Conservation (phyloP, 2,329 filamentous ascomycete species). For the Monosporascus sp. region DNA sequence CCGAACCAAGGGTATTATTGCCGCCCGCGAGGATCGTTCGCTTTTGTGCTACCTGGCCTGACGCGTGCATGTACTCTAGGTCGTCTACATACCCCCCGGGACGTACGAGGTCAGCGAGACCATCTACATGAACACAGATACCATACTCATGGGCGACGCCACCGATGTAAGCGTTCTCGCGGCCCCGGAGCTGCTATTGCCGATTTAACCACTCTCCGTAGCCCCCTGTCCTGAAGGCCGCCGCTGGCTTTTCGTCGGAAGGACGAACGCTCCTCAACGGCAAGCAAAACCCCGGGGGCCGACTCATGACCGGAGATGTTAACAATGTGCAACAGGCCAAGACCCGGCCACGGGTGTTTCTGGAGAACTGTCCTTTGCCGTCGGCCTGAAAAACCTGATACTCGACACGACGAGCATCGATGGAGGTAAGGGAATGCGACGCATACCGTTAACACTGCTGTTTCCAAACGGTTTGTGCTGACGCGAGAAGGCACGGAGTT, state of each 20-base stretch:
- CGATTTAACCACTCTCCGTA: slow-evolving; percentile 6
- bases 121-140: slow-evolving; percentile 38
- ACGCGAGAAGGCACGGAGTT: slow-evolving; percentile 26
- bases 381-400: slow-evolving; percentile 38
- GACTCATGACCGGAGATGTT: background rate
- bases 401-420: slow-evolving; percentile 36
- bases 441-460: background rate
- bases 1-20: slow-evolving; percentile 32
- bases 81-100: slow-evolving; percentile 39
- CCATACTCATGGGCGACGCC: slow-evolving; percentile 42
- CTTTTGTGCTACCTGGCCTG: background rate
- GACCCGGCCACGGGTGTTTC: slow-evolving; percentile 28
- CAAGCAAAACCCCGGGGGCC: slow-evolving; percentile 1
- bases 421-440: slow-evolving; percentile 17
- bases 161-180: slow-evolving; percentile 27
- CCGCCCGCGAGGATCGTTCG: background rate
- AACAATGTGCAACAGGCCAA: slow-evolving; percentile 19
- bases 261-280: slow-evolving; percentile 30
- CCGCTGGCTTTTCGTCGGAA: slow-evolving; percentile 28
- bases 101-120: slow-evolving; percentile 36
- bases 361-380: slow-evolving; percentile 38
- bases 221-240: slow-evolving; percentile 38
- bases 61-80: slow-evolving; percentile 18
- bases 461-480: background rate
- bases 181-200: background rate